Conservation (phyloP, 2,329 filamentous ascomycete species). For the Pseudogymnoascus sp. region DNA sequence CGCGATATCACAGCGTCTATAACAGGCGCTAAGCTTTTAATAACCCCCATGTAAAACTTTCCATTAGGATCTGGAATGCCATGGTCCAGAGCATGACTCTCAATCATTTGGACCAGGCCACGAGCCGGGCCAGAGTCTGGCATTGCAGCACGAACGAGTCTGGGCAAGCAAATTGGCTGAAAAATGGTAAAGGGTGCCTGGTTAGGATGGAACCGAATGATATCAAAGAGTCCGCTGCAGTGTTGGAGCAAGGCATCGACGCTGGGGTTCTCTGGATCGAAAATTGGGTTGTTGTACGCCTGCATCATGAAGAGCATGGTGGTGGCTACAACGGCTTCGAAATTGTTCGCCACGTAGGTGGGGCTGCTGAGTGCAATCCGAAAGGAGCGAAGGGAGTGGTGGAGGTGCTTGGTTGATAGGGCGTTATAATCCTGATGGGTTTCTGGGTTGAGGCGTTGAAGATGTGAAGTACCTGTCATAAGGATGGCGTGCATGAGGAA, state of each 20-base stretch:
- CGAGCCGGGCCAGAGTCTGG: slow-evolving; percentile 16
- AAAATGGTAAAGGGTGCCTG: slow-evolving; percentile 12
- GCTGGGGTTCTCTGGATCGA: not conserved
- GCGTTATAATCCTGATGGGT: slow-evolving; percentile 11
- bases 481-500: slow-evolving; percentile 21
- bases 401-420: slow-evolving; percentile 16
- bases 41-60: not conserved
- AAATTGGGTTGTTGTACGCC: not conserved
- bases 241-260: slow-evolving; percentile 19
- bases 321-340: slow-evolving; percentile 19
- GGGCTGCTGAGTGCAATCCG: slow-evolving; percentile 14
- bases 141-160: slow-evolving; percentile 13
- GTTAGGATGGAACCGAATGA: slow-evolving; percentile 14
- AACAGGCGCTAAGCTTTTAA: not conserved
- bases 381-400: slow-evolving; percentile 17
- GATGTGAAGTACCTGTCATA: slow-evolving; percentile 12
- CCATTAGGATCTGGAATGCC: not conserved
- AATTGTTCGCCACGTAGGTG: slow-evolving; percentile 12
- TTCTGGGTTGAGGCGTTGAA: not conserved
- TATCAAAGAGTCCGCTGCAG: slow-evolving; percentile 17
- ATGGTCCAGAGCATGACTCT: not conserved
- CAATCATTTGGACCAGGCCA: not conserved
- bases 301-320: slow-evolving; percentile 19
- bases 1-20: not conserved
- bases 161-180: slow-evolving; percentile 12